Evolutionary conservation across 306 rosid species (phyloP).

Genomic region (Arachis stenosperma): DNA sequence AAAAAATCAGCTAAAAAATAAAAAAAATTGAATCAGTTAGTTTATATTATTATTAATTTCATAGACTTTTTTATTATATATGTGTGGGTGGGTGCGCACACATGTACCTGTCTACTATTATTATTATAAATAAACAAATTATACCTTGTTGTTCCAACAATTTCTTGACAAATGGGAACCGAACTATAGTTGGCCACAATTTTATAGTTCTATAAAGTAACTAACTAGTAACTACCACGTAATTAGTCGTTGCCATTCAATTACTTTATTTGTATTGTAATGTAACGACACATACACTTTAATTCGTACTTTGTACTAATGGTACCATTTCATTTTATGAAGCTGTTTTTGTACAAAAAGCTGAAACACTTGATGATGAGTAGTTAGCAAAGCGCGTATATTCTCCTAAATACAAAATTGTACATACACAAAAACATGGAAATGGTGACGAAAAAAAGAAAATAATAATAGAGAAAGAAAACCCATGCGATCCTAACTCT

Average conservation of each 20-base stretch:
- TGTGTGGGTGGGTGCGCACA: too few relatives aligned
- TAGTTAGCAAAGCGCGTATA: constrained; percentile 35
- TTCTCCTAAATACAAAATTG: constrained; percentile 57
- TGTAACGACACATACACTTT: background rate
- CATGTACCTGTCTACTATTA: too few relatives aligned
- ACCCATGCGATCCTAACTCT: constrained; percentile 22
- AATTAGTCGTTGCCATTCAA: background rate
- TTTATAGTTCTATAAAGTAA: background rate
- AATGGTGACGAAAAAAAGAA: background rate
- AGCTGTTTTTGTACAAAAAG: constrained; percentile 45
- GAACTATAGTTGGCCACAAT: too few relatives aligned
- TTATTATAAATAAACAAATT: too few relatives aligned
- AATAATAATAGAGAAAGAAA: constrained; percentile 10
- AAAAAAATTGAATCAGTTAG: too few relatives aligned
- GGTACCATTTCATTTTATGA: constrained; percentile 41
- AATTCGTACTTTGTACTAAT: background rate
- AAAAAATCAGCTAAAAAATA: too few relatives aligned
- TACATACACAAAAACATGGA: constrained; percentile 32
- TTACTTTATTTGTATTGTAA: background rate
- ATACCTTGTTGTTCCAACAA: too few relatives aligned
- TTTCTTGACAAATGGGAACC: too few relatives aligned
- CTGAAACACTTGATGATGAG: constrained; percentile 14
- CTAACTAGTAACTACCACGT: background rate
- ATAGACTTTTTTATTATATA: too few relatives aligned
- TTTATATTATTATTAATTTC: too few relatives aligned